phyloP scores from a whole-genome alignment of 2,329 filamentous ascomycete species.

The Parastagonospora avenae region DNA sequence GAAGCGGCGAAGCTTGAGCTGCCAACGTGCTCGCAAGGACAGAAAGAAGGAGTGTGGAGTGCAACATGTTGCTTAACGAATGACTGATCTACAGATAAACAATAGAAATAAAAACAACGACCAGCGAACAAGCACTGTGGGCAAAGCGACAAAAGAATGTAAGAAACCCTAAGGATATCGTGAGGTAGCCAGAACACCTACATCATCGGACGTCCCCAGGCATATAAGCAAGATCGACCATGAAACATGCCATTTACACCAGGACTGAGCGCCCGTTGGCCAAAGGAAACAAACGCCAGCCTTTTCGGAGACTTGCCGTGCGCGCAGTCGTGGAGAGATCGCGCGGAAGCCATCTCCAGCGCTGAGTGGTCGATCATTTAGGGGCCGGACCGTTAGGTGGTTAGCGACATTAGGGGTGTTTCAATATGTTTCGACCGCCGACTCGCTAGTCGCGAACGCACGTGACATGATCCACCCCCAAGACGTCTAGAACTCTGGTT shows the following conservation, averaged over 20 bases:
- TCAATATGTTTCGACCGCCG: constrained; percentile 30
- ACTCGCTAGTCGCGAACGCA: constrained; percentile 21
- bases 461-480: constrained; percentile 9
- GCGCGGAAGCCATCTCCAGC: background rate
- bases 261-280: constrained; percentile 19
- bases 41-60: constrained; percentile 38
- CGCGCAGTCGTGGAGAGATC: constrained; percentile 19
- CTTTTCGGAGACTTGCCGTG: constrained; percentile 21
- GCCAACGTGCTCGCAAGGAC: constrained; percentile 41
- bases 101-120: constrained; percentile 35
- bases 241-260: constrained; percentile 28
- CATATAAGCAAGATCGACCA: constrained; percentile 24
- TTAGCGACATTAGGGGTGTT: constrained; percentile 31
- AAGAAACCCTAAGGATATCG: constrained; percentile 28
- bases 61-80: constrained; percentile 35
- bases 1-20: constrained; percentile 37
- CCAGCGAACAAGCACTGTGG: constrained; percentile 33
- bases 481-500: constrained; percentile 12
- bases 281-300: constrained; percentile 15
- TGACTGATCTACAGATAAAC: constrained; percentile 30
- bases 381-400: constrained; percentile 14
- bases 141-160: constrained; percentile 24
- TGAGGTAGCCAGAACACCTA: constrained; percentile 20
- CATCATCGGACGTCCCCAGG: constrained; percentile 7
- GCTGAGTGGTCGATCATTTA: constrained; percentile 22